Base-by-base conservation (phyloP, 2,329 filamentous ascomycete species). In the Monosporascus sp. region DNA sequence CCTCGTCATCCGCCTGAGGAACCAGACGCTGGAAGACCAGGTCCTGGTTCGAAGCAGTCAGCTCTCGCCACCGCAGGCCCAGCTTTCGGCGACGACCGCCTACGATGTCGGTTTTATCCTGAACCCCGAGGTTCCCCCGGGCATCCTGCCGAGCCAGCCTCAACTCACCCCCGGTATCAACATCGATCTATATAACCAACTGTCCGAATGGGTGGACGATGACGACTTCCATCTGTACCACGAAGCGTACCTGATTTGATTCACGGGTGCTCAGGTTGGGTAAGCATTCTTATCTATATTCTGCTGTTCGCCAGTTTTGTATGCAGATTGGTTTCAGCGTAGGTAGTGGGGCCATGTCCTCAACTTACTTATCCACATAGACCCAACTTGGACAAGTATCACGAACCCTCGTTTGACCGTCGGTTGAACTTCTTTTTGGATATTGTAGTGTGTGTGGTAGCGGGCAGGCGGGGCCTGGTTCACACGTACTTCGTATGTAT, bases 1-100 rank as follows among this genome's bases (percentile, higher is more conserved):
- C 6, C 62, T 77, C 6, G 70, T 74, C 3, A 61, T 64, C 8
- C 64, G 67, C 22, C 63, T 77, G 8, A 49, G 31, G 52, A 52
- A 52, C 37, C 47, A 15, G 18, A 50, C 20, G 22, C 5, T 45
- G 2, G 50, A 51, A 14, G 48, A 31, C 5, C 38, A 17, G 15
- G 27, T 22, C 11, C 35, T 20, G 25, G 14, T 37, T n/a, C 37
- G 15, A 3, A 38, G 17, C 14, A 25, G 44, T 37, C 50, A 14
- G 18, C 44, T 41, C 22, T n/a, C 48, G 49, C 43, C 27, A 15
- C 22, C 50, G 20, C 38, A 20, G 27, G 6, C 20, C 7, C 54
- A 24, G 17, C 15, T 27, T 15, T 5, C 37, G 17, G 31, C 37
- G 7, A 52, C 50, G 4, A 50, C 51, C 7, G 45, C 53, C 14